Evolutionary conservation across 257 asterid species (phyloP), one percentile per base, ranked within the genome.

Genomic region (Galeopsis tetrahit): DNA sequence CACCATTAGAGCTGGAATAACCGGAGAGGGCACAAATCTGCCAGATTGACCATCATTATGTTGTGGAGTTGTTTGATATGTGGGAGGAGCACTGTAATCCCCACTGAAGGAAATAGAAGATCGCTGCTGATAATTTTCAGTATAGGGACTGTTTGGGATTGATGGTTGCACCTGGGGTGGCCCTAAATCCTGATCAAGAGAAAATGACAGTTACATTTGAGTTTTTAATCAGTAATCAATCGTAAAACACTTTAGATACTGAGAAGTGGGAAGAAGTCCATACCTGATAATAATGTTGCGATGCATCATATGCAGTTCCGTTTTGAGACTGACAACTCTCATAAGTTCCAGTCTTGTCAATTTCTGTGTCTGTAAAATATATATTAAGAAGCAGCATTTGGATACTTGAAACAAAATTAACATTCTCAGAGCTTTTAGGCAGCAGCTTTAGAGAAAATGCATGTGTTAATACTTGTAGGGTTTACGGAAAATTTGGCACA

Each of bases 21-120:
- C 69, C n/a, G 86, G 92, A 74, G 95, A 72, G 33, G 97, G 98
- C 61, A 91, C 71, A 78, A 93, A 93, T 31, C 86, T 90, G 80
- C 77, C 74, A 34, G 91, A 86, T 56, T 78, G 96, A 53, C 60
- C 85, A 10, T 75, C 68, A 63, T 74, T 81, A 53, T 84, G 85
- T 61, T 73, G 95, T 38, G 85, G 78, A 71, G 79, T 62, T 65
- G 86, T 82, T 67, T 81, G 89, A 75, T 85, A 89, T 10, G 89
- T 46, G 55, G 83, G 58, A 63, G 90, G 87, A 53, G 86, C 78
- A 80, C 52, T 69, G 75, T 84, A 90, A 48, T 79, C 87, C 71
- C 82, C 77, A 66, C 70, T 77, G 66, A 63, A 67, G 53, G 88
- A 70, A 69, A 78, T 44, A 42, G 79, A 78, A 78, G 82, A 71